Conservation (phyloP, 2,329 filamentous ascomycete genomes). For the Trichophyton schoenleinii region DNA sequence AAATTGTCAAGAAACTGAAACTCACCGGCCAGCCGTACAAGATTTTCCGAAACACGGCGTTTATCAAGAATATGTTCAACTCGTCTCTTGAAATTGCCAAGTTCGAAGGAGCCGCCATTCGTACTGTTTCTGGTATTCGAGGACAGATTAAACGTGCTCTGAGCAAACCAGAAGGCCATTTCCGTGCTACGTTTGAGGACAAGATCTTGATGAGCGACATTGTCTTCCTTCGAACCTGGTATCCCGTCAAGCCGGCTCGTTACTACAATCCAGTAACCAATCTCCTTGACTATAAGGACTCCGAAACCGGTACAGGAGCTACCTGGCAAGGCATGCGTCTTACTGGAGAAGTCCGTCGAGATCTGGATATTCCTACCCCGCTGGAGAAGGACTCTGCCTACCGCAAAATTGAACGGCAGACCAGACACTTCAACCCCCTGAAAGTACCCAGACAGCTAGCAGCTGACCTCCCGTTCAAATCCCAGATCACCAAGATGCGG, state of each 20-base stretch:
- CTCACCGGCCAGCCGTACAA: conserved; percentile 88
- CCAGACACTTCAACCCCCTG: conserved; percentile 62
- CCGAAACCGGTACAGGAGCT: conserved; percentile 19
- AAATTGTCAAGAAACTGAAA: conserved; percentile 99
- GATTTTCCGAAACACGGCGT: conserved; percentile 98
- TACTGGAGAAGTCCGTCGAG: conserved; percentile 78
- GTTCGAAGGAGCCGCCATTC: conserved; percentile 91
- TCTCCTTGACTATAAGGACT: conserved; percentile 51
- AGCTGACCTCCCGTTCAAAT: conserved; percentile 79
- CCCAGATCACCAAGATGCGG: conserved; percentile 72
- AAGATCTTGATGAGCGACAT: conserved; percentile 96
- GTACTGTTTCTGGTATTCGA: conserved; percentile 87
- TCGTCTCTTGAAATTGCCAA: conserved; percentile 89
- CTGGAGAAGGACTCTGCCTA: conserved; percentile 76
- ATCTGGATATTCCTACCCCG: conserved; percentile 62
- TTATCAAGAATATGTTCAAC: conserved; percentile 98
- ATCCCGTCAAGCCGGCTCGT: conserved; percentile 82
- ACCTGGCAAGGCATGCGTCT: conserved; percentile 85
- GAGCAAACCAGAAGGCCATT: conserved; percentile 85
- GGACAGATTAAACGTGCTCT: conserved; percentile 96
- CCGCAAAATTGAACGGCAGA: conserved; percentile 46
- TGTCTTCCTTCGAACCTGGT: conserved; percentile 93
- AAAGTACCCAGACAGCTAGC: conserved; percentile 44
- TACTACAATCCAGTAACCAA: conserved; percentile 98
- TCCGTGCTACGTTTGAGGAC: conserved; percentile 95